Percentiles rank a stretch among this genome's conserved stretches.
phyloP scores from a whole-genome alignment of 352 stramenopile genomes.

The Phytophthora hybrid region DNA sequence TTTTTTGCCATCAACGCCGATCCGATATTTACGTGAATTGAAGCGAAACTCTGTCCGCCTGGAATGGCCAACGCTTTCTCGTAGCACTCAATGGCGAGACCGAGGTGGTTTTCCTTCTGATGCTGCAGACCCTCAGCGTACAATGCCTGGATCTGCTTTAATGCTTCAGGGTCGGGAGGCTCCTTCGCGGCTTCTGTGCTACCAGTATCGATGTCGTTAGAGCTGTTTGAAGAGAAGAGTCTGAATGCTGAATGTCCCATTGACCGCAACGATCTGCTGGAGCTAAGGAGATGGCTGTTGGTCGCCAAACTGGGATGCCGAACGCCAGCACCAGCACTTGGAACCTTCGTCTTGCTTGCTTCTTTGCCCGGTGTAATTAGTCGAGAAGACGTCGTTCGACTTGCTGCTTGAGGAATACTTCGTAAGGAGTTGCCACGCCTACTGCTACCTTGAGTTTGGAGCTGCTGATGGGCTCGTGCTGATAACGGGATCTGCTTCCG shows the following conservation, averaged over 20 bases:
- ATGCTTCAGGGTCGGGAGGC: conserved; percentile 20
- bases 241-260: neutral
- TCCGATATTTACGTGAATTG: conserved; percentile 74
- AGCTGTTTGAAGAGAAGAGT: neutral
- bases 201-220: neutral
- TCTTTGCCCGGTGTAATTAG: neutral
- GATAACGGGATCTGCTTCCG: conserved; percentile 6
- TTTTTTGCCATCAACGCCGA: conserved; percentile 59
- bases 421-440: neutral
- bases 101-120: conserved; percentile 62
- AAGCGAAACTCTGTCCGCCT: conserved; percentile 56
- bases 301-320: neutral
- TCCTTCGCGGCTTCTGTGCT: conserved; percentile 14
- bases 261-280: neutral
- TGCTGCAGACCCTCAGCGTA: conserved; percentile 70
- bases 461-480: conserved; percentile 13
- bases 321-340: neutral
- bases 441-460: conserved; percentile 5
- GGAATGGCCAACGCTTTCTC: conserved; percentile 53
- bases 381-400: neutral
- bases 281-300: conserved; percentile 15
- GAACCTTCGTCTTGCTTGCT: neutral
- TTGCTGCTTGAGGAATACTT: neutral
- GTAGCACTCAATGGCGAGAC: conserved; percentile 59
- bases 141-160: conserved; percentile 54